phyloP scores from a whole-genome alignment of 495 filamentous ascomycete genomes.

The Penicillium ucsense region DNA sequence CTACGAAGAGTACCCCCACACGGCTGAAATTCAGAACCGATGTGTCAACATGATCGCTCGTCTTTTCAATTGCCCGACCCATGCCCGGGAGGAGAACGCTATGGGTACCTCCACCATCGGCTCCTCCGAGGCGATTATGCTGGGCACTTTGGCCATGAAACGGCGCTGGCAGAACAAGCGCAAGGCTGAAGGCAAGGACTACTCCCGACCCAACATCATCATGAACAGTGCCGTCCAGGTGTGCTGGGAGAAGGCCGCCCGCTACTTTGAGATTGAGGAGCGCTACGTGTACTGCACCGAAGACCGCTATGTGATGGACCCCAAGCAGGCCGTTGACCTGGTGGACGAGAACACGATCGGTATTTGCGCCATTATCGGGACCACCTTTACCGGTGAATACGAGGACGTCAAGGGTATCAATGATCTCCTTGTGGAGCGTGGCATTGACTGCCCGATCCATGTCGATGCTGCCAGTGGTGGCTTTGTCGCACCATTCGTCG shows the following conservation, averaged over 20 bases:
- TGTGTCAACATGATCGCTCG: slow-evolving; percentile 92
- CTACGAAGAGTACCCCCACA: slow-evolving; percentile 86
- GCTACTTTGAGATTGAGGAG: slow-evolving; percentile 91
- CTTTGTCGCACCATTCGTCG: slow-evolving; percentile 81
- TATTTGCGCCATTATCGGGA: slow-evolving; percentile 80
- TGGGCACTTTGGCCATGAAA: slow-evolving; percentile 87
- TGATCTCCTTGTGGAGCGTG: slow-evolving; percentile 61
- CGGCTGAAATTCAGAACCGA: slow-evolving; percentile 83
- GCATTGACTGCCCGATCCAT: slow-evolving; percentile 74
- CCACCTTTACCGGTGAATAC: slow-evolving; percentile 93
- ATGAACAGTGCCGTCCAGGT: slow-evolving; percentile 92
- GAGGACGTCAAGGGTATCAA: slow-evolving; percentile 88
- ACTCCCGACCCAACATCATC: slow-evolving; percentile 72
- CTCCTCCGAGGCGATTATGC: slow-evolving; percentile 84
- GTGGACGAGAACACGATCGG: slow-evolving; percentile 94
- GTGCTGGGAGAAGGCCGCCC: slow-evolving; percentile 93
- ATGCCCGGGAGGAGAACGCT: slow-evolving; percentile 41
- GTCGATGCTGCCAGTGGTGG: slow-evolving; percentile 86
- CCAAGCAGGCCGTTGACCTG: slow-evolving; percentile 67
- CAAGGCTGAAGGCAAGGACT: slow-evolving; percentile 64
- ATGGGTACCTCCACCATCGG: slow-evolving; percentile 83
- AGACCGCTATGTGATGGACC: slow-evolving; percentile 79
- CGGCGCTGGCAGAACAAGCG: slow-evolving; percentile 85
- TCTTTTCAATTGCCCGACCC: slow-evolving; percentile 63
- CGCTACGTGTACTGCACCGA: slow-evolving; percentile 76